Percentiles rank a stretch among this genome's conserved stretches.
Evolutionary conservation across 306 rosid genomes (phyloP).

Genomic region (Oemleria cerasiformis): DNA sequence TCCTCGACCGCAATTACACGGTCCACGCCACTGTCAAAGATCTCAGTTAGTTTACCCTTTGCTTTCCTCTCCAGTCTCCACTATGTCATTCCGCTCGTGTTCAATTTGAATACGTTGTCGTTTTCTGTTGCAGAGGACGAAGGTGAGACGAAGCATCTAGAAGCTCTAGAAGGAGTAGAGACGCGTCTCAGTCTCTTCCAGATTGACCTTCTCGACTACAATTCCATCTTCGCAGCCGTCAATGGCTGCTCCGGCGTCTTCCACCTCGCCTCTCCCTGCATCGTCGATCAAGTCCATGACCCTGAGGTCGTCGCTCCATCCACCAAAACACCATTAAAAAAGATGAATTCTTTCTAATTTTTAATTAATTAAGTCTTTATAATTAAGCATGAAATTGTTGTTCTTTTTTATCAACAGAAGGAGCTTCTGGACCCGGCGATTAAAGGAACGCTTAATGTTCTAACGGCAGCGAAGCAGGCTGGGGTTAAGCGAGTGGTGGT

Average conservation of each 20-base stretch:
- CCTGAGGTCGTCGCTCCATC: slow-evolving; percentile 53
- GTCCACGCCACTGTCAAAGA: slow-evolving; percentile 80
- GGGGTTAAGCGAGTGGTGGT: slow-evolving; percentile 79
- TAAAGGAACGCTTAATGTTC: slow-evolving; percentile 76
- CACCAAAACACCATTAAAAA: not conserved
- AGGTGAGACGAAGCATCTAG: slow-evolving; percentile 70
- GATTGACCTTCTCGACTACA: slow-evolving; percentile 71
- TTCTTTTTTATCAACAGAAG: slow-evolving; percentile 21
- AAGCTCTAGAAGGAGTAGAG: slow-evolving; percentile 43
- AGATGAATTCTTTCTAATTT: not conserved
- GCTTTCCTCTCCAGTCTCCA: not conserved
- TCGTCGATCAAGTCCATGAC: slow-evolving; percentile 56
- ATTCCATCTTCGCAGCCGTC: slow-evolving; percentile 52
- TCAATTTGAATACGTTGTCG: not conserved
- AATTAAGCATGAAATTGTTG: not conserved
- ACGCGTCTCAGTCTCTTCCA: slow-evolving; percentile 47
- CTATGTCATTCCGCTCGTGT: not conserved
- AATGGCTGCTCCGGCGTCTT: slow-evolving; percentile 75
- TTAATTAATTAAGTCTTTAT: not conserved
- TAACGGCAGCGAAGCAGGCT: slow-evolving; percentile 70
- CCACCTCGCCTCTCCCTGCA: slow-evolving; percentile 89
- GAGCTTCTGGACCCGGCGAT: slow-evolving; percentile 76
- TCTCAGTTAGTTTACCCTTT: slow-evolving; percentile 43
- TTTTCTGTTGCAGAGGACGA: slow-evolving; percentile 50
- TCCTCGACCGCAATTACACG: slow-evolving; percentile 74